Evolutionary conservation across 2,329 filamentous ascomycete genomes (phyloP), one percentile per base, ranked within the genome.

Genomic region (Piedraia hortae): DNA sequence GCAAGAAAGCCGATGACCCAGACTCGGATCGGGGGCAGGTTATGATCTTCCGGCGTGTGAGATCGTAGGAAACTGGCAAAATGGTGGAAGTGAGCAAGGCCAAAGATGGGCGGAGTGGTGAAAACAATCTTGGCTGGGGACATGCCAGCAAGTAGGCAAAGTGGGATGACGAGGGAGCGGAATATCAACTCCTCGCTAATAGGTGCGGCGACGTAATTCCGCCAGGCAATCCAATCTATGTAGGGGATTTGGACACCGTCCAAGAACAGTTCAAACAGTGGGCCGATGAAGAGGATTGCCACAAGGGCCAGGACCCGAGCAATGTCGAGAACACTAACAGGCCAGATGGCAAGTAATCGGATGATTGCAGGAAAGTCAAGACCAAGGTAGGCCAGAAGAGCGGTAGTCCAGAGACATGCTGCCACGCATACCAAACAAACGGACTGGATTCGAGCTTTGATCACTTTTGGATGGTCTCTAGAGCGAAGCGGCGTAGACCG

Each of bases 111-210:
- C 4, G 82, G 82, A 1, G 75, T 74, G 6, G 75, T 50, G 47
- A 89, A 77, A 37, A 89, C 61, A 31, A 74, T 77, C 18, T 51
- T 50, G 3, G 36, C 42, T 3, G 39, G 41, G 3, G 45, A 41
- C 28, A 63, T 51, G 19, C 57, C 58, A 10, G 77, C 66, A 21
- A 78, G 52, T 14, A 91, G 50, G 38, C 91, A 68, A 6, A 91
- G 56, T 2, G 82, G 73, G 17, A 91, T 59, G 23, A 80, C 67
- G 32, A 78, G 64, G 3, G 75, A 77, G 38, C 85, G 73, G 54
- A 91, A 97, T 36, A 91, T 70, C 28, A 89, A 53, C 47, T 97
- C 85, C 50, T 97, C 85, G 6, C 78, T 90, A 24, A 85, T 51
- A 1, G 85, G 36, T 52, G 85, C 78, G 18, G 74, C 74, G 28